These are phyloP conservation scores for Lichtheimia hyalospora DNA, from an alignment of 371 early-diverging fungal species.

Conservation along the genomic window DNA sequence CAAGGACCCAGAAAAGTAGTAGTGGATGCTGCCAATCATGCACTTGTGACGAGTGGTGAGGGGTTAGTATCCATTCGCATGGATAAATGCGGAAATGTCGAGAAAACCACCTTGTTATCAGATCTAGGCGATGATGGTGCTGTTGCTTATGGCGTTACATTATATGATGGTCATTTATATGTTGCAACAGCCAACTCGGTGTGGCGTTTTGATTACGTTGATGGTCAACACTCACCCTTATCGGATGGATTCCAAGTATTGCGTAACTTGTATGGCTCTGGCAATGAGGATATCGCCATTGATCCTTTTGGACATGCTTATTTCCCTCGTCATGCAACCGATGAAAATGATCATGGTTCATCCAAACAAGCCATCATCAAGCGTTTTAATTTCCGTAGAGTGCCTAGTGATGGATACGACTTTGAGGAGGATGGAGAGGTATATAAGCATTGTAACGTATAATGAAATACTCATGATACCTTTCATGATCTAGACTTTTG, in stretches of 20 bases:
- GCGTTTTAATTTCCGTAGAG: conserved; percentile 35
- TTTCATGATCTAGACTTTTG: conserved; percentile 16
- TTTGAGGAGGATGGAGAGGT: conserved; percentile 36
- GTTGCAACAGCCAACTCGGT: conserved; percentile 32
- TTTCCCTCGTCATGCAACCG: conserved; percentile 26
- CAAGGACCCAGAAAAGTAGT: conserved; percentile 32
- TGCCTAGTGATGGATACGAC: conserved; percentile 38
- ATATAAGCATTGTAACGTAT: background rate
- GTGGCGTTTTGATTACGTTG: conserved; percentile 38
- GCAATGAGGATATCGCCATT: conserved; percentile 30
- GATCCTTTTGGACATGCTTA: conserved; percentile 39
- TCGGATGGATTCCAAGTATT: conserved; percentile 24
- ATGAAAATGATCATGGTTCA: conserved; percentile 4
- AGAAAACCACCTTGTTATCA: conserved; percentile 15
- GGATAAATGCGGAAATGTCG: conserved; percentile 43
- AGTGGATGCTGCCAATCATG: conserved; percentile 38
- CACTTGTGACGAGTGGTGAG: conserved; percentile 33
- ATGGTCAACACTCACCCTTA: conserved; percentile 40
- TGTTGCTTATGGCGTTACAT: conserved; percentile 26
- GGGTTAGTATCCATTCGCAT: conserved; percentile 34
- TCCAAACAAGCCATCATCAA: conserved; percentile 36
- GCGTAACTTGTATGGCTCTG: conserved; percentile 21
- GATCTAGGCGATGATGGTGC: conserved; percentile 14
- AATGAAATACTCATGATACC: background rate
- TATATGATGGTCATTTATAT: conserved; percentile 26